Base-by-base conservation (phyloP, 805 yeast species). In the Lipomyces chichibuensis region DNA sequence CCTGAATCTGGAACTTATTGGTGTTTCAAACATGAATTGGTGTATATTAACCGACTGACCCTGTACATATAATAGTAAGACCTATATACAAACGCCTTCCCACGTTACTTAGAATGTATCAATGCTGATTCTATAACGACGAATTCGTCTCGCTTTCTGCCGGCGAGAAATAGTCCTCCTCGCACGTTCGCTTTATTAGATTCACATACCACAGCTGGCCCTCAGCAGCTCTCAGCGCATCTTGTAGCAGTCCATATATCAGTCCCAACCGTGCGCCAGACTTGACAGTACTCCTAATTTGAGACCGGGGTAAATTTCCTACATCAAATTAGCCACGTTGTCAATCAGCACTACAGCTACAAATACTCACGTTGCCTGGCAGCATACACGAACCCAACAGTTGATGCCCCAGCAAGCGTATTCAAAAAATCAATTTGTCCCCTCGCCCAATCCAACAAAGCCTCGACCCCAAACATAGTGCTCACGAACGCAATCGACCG, bases 191-290 rank as follows among this genome's bases (percentile, higher is more conserved):
- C 25, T 57, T 37, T 5, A 61, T 23, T 25, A 17, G 39, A 35
- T 64, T 59, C 35, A n/a, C 52, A 71, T 89, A 89, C 94, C 95
- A 90, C 8, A 88, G 82, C 56, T 82, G 77, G 6, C 91, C 91
- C 71, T 89, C 80, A 1, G 78, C 65, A 71, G 81, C 84, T 39
- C 88, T 82, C 72, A 89, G 75, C 3, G 81, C 76, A 76, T 91
- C 97, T 75, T 92, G 92, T 0, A 84, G 77, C 25, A 88, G 71
- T 0, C 97, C 97, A 57, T 85, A 80, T 2, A 80, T 74, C 2
- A 86, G 69, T 0, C 96, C 96, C 67, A 89, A 77, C 4, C 80
- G 74, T 3, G 85, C 79, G 11, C 92, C 94, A 62, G 83, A 82
- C 37, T 79, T 77, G 32, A 76, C 74, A 0, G 80, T 75, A 29